phyloP scores from a whole-genome alignment of 176 grass and related monocot genomes.

The Oryza rufipogon region DNA sequence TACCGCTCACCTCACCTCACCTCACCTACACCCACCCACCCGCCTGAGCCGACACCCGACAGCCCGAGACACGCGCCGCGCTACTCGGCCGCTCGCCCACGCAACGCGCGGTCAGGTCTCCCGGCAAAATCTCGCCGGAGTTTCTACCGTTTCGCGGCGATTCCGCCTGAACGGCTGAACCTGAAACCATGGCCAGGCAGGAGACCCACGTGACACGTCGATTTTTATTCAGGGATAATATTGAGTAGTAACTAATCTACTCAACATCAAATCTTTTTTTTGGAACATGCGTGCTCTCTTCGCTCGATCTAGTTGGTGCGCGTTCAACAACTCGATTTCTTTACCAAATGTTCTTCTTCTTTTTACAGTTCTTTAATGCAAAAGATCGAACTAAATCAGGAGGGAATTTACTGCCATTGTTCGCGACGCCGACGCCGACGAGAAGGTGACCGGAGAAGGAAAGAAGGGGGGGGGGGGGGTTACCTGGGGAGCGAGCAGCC shows the following conservation, averaged over 20 bases:
- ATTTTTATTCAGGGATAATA: background rate
- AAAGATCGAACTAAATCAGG: background rate
- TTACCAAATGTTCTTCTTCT: background rate
- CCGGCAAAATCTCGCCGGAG: background rate
- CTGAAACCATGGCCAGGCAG: background rate
- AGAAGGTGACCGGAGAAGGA: too few relatives aligned
- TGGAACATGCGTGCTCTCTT: background rate
- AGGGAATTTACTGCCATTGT: background rate
- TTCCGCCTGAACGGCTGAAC: background rate
- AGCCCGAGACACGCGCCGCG: background rate
- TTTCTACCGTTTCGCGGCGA: background rate
- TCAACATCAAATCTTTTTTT: background rate
- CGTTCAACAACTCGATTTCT: background rate
- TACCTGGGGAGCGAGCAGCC: conserved; percentile 80
- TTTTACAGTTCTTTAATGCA: background rate
- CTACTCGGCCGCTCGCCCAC: background rate
- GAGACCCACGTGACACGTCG: background rate
- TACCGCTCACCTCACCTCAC: too few relatives aligned
- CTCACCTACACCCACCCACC: background rate
- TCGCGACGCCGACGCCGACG: background rate
- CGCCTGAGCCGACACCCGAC: too few relatives aligned
- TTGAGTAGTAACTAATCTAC: background rate
- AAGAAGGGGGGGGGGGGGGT: too few relatives aligned
- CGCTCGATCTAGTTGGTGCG: background rate
- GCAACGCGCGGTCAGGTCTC: background rate